A percentile compares a stretch with the other conserved stretches of the same genome.
Conservation (phyloP, 257 asterid genomes). For the Avicennia marina region DNA sequence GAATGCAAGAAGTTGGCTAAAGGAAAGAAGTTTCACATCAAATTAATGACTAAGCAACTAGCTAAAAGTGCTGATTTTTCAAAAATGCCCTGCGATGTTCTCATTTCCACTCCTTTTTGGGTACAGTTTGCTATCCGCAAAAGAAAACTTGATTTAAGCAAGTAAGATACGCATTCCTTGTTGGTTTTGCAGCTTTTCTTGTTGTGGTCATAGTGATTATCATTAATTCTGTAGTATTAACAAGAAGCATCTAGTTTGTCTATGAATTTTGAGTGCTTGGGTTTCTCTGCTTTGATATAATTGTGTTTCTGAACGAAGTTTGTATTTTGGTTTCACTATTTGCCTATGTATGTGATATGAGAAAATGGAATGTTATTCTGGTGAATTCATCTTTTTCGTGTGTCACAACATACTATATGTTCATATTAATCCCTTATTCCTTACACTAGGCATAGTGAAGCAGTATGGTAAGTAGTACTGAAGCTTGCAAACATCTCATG, state of each 20-base stretch:
- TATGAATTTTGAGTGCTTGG: background rate
- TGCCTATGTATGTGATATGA: slow-evolving; percentile 4
- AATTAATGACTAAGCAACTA: slow-evolving; percentile 85
- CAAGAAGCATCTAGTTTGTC: slow-evolving; percentile 2
- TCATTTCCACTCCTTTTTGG: slow-evolving; percentile 81
- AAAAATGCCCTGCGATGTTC: slow-evolving; percentile 81
- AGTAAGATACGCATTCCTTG: slow-evolving; percentile 41
- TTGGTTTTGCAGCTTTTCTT: background rate
- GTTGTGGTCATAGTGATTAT: slow-evolving; percentile 3
- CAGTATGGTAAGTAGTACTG: no score
- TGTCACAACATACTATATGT: background rate
- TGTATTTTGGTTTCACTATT: background rate
- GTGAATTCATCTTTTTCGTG: no score
- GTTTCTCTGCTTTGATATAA: background rate
- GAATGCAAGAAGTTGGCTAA: slow-evolving; percentile 84
- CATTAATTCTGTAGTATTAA: background rate
- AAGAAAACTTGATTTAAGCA: slow-evolving; percentile 86
- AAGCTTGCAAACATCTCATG: no score
- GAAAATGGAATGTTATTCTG: no score
- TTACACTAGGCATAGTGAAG: background rate
- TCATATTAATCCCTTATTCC: background rate
- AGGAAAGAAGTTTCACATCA: slow-evolving; percentile 79
- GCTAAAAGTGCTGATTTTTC: slow-evolving; percentile 78
- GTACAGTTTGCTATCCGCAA: slow-evolving; percentile 67
- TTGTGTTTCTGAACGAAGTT: background rate